Evolutionary conservation across 345 rosid genomes (phyloP).

Genomic region (Physaria fendleri): DNA sequence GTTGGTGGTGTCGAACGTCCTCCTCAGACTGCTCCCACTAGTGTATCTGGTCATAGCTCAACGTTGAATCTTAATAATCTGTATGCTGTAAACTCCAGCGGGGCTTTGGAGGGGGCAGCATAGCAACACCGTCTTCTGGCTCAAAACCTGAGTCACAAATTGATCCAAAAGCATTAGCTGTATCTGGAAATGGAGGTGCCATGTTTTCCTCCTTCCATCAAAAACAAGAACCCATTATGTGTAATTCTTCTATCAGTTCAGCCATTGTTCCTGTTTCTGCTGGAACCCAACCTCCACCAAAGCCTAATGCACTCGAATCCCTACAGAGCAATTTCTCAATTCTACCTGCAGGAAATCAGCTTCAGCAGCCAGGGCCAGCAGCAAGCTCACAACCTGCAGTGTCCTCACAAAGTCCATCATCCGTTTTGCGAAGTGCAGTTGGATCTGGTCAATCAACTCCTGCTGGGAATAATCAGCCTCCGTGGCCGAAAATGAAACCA

Average conservation of each 20-base stretch:
- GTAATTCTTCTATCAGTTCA: slow-evolving; percentile 44
- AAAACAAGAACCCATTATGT: slow-evolving; percentile 43
- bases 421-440: slow-evolving; percentile 37
- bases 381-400: slow-evolving; percentile 42
- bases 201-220: slow-evolving; percentile 46
- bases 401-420: slow-evolving; percentile 48
- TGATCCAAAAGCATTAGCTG: slow-evolving; percentile 45
- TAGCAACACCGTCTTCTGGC: slow-evolving; percentile 35
- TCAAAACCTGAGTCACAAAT: slow-evolving; percentile 36
- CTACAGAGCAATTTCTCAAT: slow-evolving; percentile 56
- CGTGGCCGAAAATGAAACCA: slow-evolving; percentile 90
- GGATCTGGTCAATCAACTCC: slow-evolving; percentile 46
- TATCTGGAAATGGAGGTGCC: slow-evolving; percentile 68
- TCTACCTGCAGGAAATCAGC: slow-evolving; percentile 58
- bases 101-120: slow-evolving; percentile 41
- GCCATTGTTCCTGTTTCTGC: slow-evolving; percentile 45
- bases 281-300: slow-evolving; percentile 44
- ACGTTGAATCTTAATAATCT: slow-evolving; percentile 42
- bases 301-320: slow-evolving; percentile 57
- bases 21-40: slow-evolving; percentile 39
- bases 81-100: slow-evolving; percentile 47
- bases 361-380: slow-evolving; percentile 42
- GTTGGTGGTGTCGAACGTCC: slow-evolving; percentile 34
- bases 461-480: slow-evolving; percentile 47
- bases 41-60: slow-evolving; percentile 35